A percentile compares a stretch with the other conserved stretches of the same genome.
Conservation (phyloP, 2,329 filamentous ascomycete species). For the Ascochyta rabiei region DNA sequence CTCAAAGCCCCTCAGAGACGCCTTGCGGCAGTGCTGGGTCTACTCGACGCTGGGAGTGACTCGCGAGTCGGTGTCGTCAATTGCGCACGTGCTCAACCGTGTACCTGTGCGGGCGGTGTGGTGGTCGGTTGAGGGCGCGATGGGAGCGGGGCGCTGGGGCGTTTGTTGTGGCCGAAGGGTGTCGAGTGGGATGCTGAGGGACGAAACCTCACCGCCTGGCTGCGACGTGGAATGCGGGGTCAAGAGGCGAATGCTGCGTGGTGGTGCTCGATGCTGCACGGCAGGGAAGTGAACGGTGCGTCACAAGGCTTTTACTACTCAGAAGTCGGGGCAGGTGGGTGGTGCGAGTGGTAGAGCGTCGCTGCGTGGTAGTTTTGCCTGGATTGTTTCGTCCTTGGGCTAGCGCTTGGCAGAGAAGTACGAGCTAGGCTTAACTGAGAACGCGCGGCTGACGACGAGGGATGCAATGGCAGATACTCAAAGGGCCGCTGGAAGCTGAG, state of each 20-base stretch:
- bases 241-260: constrained; percentile 17
- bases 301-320: constrained; percentile 23
- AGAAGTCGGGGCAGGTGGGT: constrained; percentile 28
- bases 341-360: constrained; percentile 38
- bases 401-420: constrained; percentile 23
- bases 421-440: constrained; percentile 26
- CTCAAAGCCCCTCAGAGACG: constrained; percentile 50
- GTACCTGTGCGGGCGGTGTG: constrained; percentile 40
- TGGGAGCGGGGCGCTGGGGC: constrained; percentile 37
- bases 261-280: constrained; percentile 28
- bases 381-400: constrained; percentile 29
- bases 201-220: constrained; percentile 47
- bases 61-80: constrained; percentile 35
- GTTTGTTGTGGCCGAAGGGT: constrained; percentile 45
- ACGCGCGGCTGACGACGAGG: constrained; percentile 25
- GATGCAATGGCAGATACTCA: constrained; percentile 4
- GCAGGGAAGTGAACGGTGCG: constrained; percentile 32
- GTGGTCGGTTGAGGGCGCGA: constrained; percentile 38
- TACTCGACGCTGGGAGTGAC: constrained; percentile 41
- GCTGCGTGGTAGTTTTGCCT: constrained; percentile 34
- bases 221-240: constrained; percentile 24
- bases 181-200: constrained; percentile 43
- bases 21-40: constrained; percentile 42
- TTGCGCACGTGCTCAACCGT: constrained; percentile 29
- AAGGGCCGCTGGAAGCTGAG: not conserved